Base-by-base conservation (phyloP, 2,329 filamentous ascomycete genomes). In the Onygenales sp. region DNA sequence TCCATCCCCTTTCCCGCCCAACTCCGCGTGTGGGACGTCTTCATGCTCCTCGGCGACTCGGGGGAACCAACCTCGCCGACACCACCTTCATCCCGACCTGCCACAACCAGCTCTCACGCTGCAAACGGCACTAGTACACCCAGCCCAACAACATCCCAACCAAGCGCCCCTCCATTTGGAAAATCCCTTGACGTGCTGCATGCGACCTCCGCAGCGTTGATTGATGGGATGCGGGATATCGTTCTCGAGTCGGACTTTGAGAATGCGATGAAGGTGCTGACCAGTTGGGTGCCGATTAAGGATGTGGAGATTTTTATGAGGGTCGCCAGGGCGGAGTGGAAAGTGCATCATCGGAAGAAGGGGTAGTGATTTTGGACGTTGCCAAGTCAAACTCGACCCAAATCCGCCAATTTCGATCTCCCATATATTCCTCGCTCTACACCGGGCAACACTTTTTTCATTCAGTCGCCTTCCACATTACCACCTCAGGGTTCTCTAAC, bases 201-300 rank as follows among this genome's bases (percentile, higher is more conserved):
- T 69, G 92, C 93, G 9, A 87, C 90, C 5, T 87, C 87, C 57
- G 87, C 91, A 2, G 92, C 93, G 2, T 78, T 98, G 32, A 91
- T 97, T 47, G 89, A 95, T 67, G 91, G 89, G 14, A 87, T 93
- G 60, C 80, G 89, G 39, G 89, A 95, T 57, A 89, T 95, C 50
- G 77, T 98, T 35, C 76, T 96, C 5, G 90, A 94, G 63, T 89
- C 88, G 14, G 93, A 98, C 67, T 98, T 97, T 69, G 93, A 98
- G 69, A 95, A 94, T 64, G 87, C 87, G 46, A 98, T 98, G 93
- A 97, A 96, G 74, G 87, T 91, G 7, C 76, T 98, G 58, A 97
- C 93, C 33, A 90, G 87, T 54, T 95, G 89, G 83, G 86, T 97
- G 44, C 90, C 92, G 17, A 86, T 98, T 67, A 89, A 89, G 70